phyloP scores from a whole-genome alignment of 2,329 filamentous ascomycete genomes.

The Colletotrichum tropicale region DNA sequence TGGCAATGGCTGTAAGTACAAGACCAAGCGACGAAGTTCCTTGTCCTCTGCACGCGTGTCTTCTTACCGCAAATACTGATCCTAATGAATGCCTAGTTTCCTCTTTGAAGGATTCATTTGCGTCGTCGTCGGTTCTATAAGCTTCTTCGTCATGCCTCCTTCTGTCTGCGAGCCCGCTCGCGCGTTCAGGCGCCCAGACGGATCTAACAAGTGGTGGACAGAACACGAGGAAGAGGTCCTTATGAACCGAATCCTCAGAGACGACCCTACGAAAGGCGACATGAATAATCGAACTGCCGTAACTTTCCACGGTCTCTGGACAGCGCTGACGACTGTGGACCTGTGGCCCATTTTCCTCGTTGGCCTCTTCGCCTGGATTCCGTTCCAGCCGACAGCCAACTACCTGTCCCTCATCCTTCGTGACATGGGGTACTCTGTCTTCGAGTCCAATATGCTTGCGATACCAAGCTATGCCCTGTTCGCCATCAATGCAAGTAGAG shows the following conservation, averaged over 20 bases:
- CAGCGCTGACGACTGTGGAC: slow-evolving; percentile 54
- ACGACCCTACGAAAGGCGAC: slow-evolving; percentile 58
- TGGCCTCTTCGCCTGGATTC: slow-evolving; percentile 45
- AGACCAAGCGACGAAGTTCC: not conserved
- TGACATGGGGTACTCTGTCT: slow-evolving; percentile 35
- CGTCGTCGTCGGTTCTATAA: slow-evolving; percentile 44
- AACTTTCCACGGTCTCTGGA: slow-evolving; percentile 51
- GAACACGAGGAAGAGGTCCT: slow-evolving; percentile 62
- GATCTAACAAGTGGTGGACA: slow-evolving; percentile 49
- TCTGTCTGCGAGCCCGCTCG: slow-evolving; percentile 1
- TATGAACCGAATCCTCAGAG: slow-evolving; percentile 57
- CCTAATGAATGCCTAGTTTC: slow-evolving; percentile 19
- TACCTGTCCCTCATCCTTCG: slow-evolving; percentile 27
- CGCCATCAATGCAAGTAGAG: slow-evolving; percentile 39
- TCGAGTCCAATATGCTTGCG: slow-evolving; percentile 48
- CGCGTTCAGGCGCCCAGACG: slow-evolving; percentile 21
- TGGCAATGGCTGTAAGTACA: slow-evolving; percentile 55
- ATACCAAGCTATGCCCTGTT: slow-evolving; percentile 22
- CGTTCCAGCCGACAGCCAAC: slow-evolving; percentile 21
- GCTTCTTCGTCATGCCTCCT: slow-evolving; percentile 32
- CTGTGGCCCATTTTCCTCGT: slow-evolving; percentile 52
- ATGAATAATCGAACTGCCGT: slow-evolving; percentile 66
- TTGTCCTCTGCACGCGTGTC: not conserved
- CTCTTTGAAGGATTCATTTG: slow-evolving; percentile 35
- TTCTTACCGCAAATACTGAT: not conserved